phyloP scores from a whole-genome alignment of 345 rosid species.

The Hibiscus tridactylites region DNA sequence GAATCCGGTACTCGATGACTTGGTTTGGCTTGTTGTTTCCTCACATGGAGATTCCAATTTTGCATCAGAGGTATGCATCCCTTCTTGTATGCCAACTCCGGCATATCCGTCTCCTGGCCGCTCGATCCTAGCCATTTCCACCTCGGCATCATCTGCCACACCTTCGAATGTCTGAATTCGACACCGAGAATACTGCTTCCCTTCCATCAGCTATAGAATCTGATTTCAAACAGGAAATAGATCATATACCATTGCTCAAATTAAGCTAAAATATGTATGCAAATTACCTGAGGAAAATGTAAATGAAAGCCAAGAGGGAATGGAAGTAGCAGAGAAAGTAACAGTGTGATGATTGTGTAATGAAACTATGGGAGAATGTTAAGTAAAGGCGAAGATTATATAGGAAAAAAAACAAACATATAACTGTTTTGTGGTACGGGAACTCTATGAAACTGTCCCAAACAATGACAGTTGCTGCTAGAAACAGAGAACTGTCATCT shows the following conservation, averaged over 20 bases:
- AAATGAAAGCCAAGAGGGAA: neutral
- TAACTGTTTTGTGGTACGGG: neutral
- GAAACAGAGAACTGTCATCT: neutral
- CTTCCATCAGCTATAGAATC: neutral
- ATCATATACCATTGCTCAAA: neutral
- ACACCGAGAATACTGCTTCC: neutral
- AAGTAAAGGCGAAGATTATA: neutral
- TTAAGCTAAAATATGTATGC: no score
- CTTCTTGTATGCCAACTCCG: neutral
- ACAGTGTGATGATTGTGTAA: neutral
- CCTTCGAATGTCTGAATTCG: neutral
- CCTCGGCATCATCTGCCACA: neutral
- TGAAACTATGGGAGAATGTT: neutral
- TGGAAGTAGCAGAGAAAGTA: neutral
- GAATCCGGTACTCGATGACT: neutral
- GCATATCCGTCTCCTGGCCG: neutral
- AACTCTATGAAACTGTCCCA: neutral
- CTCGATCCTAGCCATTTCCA: neutral
- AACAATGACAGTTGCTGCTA: neutral
- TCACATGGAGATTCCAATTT: neutral
- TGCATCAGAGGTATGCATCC: neutral
- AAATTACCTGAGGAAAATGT: neutral
- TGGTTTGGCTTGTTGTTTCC: neutral
- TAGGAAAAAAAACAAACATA: neutral
- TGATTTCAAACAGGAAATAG: neutral